Base-by-base conservation (phyloP, 495 filamentous ascomycete species). In the Viridothelium virens region DNA sequence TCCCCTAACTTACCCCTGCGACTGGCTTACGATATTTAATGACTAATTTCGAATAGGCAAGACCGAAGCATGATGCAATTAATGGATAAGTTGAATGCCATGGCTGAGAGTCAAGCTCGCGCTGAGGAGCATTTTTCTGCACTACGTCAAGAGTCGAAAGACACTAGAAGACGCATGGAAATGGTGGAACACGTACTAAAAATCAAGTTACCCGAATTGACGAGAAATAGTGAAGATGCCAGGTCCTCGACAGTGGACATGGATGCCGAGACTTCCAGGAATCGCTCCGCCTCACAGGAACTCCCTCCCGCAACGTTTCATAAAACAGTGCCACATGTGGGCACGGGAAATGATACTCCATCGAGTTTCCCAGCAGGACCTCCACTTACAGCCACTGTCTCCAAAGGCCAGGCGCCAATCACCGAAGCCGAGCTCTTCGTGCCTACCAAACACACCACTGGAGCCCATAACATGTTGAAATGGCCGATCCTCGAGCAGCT, bases 11-110 rank as follows among this genome's bases (percentile, higher is more conserved):
- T 25, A 25, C 25, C 25, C 25, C 25, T 25, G 25, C 25, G 25
- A 25, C 25, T 25, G 25, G 25, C 25, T 25, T 25, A 25, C 25
- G 25, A 61, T 41, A 65, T 16, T 38, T 14, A n/a, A 84, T 62
- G 14, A 36, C 63, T 61, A 65, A 53, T 16, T 46, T 9, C 6
- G 4, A 12, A 25, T 56, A 79, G 77, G 63, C 74, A 76, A 69
- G 77, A 79, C 63, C 71, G 76, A 61, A 79, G 70, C 44, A 75
- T 78, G 75, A 71, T 76, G 67, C 68, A 71, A 47, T 62, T 77
- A 2, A 66, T 74, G 50, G 63, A 66, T 34, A 63, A 67, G 37
- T 66, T 77, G 56, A 72, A 84, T 71, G 74, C 78, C 16, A 74
- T 79, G 11, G 74, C 79, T 14, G 80, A 83, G 63, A 64, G 33